Base-by-base conservation (phyloP, 1,284 basidiomycete species). In the Cryptococcus deneoformans region DNA sequence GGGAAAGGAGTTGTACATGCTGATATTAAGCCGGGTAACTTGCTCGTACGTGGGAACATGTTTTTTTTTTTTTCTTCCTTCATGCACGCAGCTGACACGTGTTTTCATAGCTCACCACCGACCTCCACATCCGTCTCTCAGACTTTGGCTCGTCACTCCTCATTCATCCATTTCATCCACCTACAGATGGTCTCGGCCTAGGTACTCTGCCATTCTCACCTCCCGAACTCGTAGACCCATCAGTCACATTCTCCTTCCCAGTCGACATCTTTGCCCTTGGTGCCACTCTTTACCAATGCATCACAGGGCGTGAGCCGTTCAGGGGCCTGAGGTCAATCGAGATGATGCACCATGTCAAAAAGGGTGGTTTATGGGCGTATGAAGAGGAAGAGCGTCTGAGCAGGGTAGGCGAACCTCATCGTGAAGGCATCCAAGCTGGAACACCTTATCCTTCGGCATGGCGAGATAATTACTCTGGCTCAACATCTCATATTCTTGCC, bases 201-300 rank as follows among this genome's bases (percentile, higher is more conserved):
- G 81, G 81, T 35, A 82, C 81, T 0, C 71, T 80, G 2, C 70
- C 78, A 0, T 82, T 81, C 70, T 77, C 79, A 0, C 72, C 80
- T 0, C 81, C 81, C n/a, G 81, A 82, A 59, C 75, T 81, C 38
- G 71, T 78, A 43, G 70, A 73, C 54, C 71, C 75, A 0, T 56
- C 50, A n/a, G 67, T 63, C 29, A 66, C 78, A 0, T 81, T 81
- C 66, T 75, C 73, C 24, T 80, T 78, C 65, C 73, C 79, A 1
- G 73, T 78, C 57, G 81, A 82, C 67, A 66, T 82, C 10, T 82
- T 81, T 63, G 73, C 79, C 20, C 74, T 81, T 45, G 81, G 80
- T 34, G 78, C 80, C 1, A 80, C 80, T 5, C 73, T 82, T 16
- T 73, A 76, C 52, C 77, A 79, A 52, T 72, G 77, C 48, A 59